phyloP scores from a whole-genome alignment of 768 basidiomycete species.

The Rhizopogon vinicolor region DNA sequence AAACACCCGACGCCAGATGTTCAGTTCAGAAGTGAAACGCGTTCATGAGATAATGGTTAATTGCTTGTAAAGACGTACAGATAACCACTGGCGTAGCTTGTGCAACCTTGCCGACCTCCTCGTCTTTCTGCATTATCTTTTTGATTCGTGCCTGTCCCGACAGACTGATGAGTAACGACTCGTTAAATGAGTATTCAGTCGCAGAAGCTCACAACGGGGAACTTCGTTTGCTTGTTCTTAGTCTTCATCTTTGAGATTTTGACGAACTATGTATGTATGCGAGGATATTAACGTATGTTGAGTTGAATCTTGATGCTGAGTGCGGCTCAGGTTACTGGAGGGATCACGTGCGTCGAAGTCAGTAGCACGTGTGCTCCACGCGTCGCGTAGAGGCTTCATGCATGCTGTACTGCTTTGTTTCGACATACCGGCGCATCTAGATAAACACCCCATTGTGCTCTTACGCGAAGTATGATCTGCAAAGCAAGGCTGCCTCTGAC shows the following conservation, averaged over 20 bases:
- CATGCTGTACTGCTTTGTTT: too few species aligned
- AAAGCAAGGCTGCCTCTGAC: too few species aligned
- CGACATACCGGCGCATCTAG: too few species aligned
- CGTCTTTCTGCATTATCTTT: constrained; percentile 99
- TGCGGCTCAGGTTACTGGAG: background rate
- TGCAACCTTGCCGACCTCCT: constrained; percentile 97
- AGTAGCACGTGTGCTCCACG: background rate
- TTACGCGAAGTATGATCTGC: too few species aligned
- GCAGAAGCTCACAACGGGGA: constrained; percentile 69
- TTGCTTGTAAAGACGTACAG: constrained; percentile 51
- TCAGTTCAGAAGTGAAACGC: background rate
- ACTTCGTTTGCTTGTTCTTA: constrained; percentile 88
- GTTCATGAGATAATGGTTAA: constrained; percentile 7
- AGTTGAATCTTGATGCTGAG: background rate
- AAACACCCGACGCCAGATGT: background rate
- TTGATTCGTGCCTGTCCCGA: constrained; percentile 84
- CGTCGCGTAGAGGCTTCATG: background rate
- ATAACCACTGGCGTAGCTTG: constrained; percentile 96
- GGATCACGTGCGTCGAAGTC: background rate
- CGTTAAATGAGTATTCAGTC: background rate
- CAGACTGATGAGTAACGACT: constrained; percentile 4
- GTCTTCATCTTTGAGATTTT: constrained; percentile 59
- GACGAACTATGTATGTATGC: background rate
- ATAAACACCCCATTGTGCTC: too few species aligned
- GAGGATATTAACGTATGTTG: background rate